Conservation (phyloP, 495 filamentous ascomycete genomes). For the Astrothelium macrocarpum region DNA sequence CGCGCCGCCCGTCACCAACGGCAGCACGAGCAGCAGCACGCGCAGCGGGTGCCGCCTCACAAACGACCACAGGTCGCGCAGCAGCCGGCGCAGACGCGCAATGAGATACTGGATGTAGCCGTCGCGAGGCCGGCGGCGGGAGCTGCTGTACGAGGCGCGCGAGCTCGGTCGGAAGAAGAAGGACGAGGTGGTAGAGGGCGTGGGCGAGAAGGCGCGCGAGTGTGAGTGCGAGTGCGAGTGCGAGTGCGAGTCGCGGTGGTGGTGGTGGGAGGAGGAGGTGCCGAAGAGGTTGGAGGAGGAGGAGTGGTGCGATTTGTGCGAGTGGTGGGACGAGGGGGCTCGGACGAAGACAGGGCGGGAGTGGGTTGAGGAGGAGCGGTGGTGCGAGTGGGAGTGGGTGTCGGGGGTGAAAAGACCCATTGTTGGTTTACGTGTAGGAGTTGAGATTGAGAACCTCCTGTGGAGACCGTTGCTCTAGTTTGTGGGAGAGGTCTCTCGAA, state of each 20-base stretch:
- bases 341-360: slow-evolving; percentile 17
- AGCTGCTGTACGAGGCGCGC: slow-evolving; percentile 15
- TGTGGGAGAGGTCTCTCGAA: too few species aligned
- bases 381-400: slow-evolving; percentile 11
- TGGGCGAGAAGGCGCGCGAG: background rate
- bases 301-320: slow-evolving; percentile 6
- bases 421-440: background rate
- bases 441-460: too few species aligned
- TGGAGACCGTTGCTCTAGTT: too few species aligned
- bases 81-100: slow-evolving; percentile 57
- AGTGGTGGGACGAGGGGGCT: slow-evolving; percentile 9
- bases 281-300: slow-evolving; percentile 5
- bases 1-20: slow-evolving; percentile 68
- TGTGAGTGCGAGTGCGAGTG: too few species aligned
- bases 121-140: slow-evolving; percentile 51
- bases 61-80: slow-evolving; percentile 67
- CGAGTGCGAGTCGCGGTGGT: too few species aligned
- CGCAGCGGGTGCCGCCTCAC: slow-evolving; percentile 68
- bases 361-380: slow-evolving; percentile 10
- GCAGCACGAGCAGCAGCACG: slow-evolving; percentile 75
- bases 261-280: background rate
- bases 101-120: slow-evolving; percentile 64
- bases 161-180: slow-evolving; percentile 1
- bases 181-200: background rate
- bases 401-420: slow-evolving; percentile 22